A percentile compares a stretch with the other conserved stretches of the same genome.
Conservation (phyloP, 441 rosid species). For the Biscutella laevigata region DNA sequence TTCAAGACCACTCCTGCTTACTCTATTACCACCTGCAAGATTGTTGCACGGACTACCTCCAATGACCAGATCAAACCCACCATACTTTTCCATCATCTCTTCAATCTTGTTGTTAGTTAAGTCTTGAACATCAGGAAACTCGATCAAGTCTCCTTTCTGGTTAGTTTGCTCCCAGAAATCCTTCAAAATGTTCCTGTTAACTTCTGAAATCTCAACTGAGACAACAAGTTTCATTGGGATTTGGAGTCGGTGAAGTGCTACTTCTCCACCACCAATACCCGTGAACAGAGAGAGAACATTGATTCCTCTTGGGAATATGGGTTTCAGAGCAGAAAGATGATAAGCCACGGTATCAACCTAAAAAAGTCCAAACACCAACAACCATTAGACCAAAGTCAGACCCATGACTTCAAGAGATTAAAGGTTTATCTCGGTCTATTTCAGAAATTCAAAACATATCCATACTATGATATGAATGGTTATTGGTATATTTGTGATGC, state of each 20-base stretch:
- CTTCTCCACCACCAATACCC: conserved; percentile 94
- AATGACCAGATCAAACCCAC: conserved; percentile 73
- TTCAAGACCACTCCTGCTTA: conserved; percentile 61
- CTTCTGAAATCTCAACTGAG: conserved; percentile 64
- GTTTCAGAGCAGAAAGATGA: conserved; percentile 65
- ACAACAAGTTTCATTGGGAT: conserved; percentile 59
- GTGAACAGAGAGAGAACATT: conserved; percentile 79
- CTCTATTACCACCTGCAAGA: conserved; percentile 71
- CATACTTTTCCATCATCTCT: conserved; percentile 40
- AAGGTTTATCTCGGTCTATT: not conserved
- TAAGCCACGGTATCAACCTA: conserved; percentile 93
- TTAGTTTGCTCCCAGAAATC: conserved; percentile 88
- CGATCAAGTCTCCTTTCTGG: conserved; percentile 52
- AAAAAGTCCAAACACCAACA: conserved; percentile 11
- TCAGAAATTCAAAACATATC: not conserved
- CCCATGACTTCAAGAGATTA: not conserved
- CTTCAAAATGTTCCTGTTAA: conserved; percentile 43
- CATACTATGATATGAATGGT: too few species aligned
- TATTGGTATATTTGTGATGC: too few species aligned
- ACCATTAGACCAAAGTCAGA: not conserved
- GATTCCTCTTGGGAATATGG: conserved; percentile 55
- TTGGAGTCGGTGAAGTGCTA: conserved; percentile 74
- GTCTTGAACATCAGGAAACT: conserved; percentile 44
- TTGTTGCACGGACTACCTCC: conserved; percentile 95
- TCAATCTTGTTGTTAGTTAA: conserved; percentile 36